Base-by-base conservation (phyloP, 2,329 filamentous ascomycete species). In the Coleophoma eucalyptorum region DNA sequence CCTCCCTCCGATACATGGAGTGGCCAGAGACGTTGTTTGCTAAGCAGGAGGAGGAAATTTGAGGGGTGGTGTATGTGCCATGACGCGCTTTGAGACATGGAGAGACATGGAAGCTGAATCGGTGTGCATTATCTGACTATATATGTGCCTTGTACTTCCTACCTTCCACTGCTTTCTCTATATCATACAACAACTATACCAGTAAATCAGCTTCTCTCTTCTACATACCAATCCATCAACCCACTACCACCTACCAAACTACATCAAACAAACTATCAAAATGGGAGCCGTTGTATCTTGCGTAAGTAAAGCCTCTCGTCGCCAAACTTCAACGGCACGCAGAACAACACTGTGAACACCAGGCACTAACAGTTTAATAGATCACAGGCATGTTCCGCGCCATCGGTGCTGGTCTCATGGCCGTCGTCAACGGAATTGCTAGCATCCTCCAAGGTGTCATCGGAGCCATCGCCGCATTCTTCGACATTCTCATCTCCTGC, bases 351-450 rank as follows among this genome's bases (percentile, higher is more conserved):
- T 32, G n/a, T 26, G 10, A 26, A 26, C 26, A 26, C 26, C 26
- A 26, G 26, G 26, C 26, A 26, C 26, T 26, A 26, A 26, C 26
- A 26, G 26, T 26, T 26, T 26, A 8, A 57, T 41, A 67, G 65
- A 65, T 67, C 49, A 54, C 56, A 31, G 53, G 55, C 49, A 43
- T 66, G 40, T 66, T 63, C 59, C 62, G 58, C 35, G 61, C 65
- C 47, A 66, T 67, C 52, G 65, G 65, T 33, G 50, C 58, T 21
- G 60, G 60, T 40, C 56, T 67, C 38, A 66, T 79, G 72, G 73
- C 73, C 56, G 72, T 82, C 55, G 73, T 82, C 55, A 78, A 79
- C 57, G 76, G 72, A 46, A 79, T 82, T 55, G 78, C 63, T 37
- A 51, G 52, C n/a, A 55, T 65, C 31, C 59, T 65, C n/a, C 55